Conservation (phyloP, 139 green algal genomes). For the Chlorella sp. region DNA sequence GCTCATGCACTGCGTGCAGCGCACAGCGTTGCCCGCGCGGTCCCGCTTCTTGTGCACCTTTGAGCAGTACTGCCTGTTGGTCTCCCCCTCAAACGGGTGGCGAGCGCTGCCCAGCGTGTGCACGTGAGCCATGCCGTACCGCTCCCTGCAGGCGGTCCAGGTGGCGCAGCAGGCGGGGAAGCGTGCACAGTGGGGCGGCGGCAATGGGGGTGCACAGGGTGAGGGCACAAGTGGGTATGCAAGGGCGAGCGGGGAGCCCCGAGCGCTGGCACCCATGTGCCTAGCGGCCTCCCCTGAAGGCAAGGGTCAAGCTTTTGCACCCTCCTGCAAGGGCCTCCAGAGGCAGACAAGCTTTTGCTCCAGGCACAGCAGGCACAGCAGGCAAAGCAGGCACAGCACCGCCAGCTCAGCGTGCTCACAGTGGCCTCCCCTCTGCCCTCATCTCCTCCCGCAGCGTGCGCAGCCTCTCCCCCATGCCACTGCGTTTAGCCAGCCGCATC, state of each 20-base stretch:
- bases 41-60: constrained; percentile 15
- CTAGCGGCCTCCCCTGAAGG: background rate
- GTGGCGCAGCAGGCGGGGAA: background rate
- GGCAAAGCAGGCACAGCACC: background rate
- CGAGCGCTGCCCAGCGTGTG: constrained; percentile 13
- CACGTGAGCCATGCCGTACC: constrained; percentile 10
- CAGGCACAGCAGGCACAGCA: too few relatives aligned
- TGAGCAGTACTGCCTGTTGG: background rate
- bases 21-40: background rate
- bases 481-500: background rate
- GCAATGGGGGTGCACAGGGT: background rate
- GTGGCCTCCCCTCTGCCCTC: background rate
- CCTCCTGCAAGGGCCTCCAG: background rate
- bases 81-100: background rate
- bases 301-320: background rate
- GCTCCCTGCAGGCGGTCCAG: constrained; percentile 8
- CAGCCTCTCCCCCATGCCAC: background rate
- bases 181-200: background rate
- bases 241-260: too few relatives aligned
- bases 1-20: constrained; percentile 18
- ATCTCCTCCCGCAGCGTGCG: background rate
- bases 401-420: constrained; percentile 1
- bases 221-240: too few relatives aligned
- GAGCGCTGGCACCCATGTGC: too few relatives aligned
- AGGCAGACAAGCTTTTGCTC: too few relatives aligned